These are phyloP conservation scores for Mrakia frigida DNA, from an alignment of 768 basidiomycete genomes.

Conservation along the genomic window DNA sequence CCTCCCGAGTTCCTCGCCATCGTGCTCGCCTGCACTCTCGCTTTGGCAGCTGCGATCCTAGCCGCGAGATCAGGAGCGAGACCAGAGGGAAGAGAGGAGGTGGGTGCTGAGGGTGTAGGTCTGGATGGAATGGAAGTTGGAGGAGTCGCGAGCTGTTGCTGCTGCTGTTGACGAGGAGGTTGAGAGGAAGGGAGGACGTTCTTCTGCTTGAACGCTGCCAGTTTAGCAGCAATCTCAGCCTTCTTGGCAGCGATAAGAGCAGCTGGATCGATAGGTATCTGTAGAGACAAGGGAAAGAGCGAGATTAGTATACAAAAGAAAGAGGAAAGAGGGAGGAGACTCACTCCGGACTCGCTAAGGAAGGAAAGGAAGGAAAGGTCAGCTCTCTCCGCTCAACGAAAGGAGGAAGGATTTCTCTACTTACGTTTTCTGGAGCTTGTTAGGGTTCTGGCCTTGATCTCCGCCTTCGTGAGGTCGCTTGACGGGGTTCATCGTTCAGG, in stretches of 20 bases:
- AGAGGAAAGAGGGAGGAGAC: neutral
- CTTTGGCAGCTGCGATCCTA: conserved; percentile 76
- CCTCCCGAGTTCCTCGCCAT: conserved; percentile 54
- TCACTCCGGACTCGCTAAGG: conserved; percentile 22
- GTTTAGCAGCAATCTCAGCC: conserved; percentile 77
- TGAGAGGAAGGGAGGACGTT: conserved; percentile 34
- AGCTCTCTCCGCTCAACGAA: neutral
- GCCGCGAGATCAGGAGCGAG: conserved; percentile 48
- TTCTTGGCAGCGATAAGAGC: conserved; percentile 75
- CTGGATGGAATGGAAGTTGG: conserved; percentile 45
- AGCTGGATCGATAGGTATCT: conserved; percentile 50
- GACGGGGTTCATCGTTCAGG: neutral
- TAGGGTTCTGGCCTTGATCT: neutral
- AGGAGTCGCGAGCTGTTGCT: neutral
- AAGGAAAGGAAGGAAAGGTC: neutral
- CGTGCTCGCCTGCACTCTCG: conserved; percentile 58
- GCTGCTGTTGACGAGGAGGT: conserved; percentile 48
- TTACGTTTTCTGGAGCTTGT: conserved; percentile 28
- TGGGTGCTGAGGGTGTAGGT: conserved; percentile 50
- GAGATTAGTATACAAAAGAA: neutral
- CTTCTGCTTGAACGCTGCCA: conserved; percentile 57
- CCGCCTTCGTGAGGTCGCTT: conserved; percentile 24
- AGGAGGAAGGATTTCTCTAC: neutral
- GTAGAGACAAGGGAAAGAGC: conserved; percentile 12
- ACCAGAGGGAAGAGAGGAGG: conserved; percentile 38